Evolutionary conservation across 371 early-diverging fungal genomes (phyloP).

Genomic region (Apophysomyces variabilis): DNA sequence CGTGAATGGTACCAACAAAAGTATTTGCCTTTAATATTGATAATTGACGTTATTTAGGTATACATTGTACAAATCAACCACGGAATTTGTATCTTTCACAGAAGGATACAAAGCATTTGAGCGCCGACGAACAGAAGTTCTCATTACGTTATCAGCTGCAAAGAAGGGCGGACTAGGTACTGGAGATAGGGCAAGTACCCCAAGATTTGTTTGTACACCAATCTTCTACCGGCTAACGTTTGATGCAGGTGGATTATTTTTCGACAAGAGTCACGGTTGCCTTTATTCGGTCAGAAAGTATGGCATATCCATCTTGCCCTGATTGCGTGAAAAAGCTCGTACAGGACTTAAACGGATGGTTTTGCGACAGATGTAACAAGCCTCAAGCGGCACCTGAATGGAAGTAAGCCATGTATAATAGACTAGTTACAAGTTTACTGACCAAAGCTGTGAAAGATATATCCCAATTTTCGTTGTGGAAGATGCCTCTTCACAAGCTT

Average conservation of each 20-base stretch:
- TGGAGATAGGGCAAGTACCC: conserved; percentile 48
- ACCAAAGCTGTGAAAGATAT: conserved; percentile 51
- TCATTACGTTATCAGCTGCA: conserved; percentile 66
- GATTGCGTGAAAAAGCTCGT: conserved; percentile 86
- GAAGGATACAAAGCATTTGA: conserved; percentile 35
- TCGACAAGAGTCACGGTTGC: conserved; percentile 57
- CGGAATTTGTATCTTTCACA: conserved; percentile 36
- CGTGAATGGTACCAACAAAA: conserved; percentile 77
- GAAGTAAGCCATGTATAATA: conserved; percentile 39
- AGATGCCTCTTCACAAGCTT: conserved; percentile 77
- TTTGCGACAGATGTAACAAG: conserved; percentile 87
- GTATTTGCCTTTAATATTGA: not conserved
- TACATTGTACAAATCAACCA: conserved; percentile 17
- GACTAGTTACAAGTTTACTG: not conserved
- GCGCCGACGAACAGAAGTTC: conserved; percentile 32
- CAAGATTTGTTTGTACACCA: not conserved
- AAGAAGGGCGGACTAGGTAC: conserved; percentile 64
- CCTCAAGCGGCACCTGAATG: conserved; percentile 59
- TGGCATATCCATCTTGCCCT: conserved; percentile 85
- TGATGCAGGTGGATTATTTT: conserved; percentile 63
- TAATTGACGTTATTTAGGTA: conserved; percentile 13
- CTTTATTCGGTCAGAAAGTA: conserved; percentile 56
- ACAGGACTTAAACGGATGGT: conserved; percentile 63
- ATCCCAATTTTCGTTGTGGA: conserved; percentile 64
- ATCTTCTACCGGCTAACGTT: not conserved